These are phyloP conservation scores for Polysphondylium violaceum DNA, from an alignment of 78 protist species.

Conservation along the genomic window DNA sequence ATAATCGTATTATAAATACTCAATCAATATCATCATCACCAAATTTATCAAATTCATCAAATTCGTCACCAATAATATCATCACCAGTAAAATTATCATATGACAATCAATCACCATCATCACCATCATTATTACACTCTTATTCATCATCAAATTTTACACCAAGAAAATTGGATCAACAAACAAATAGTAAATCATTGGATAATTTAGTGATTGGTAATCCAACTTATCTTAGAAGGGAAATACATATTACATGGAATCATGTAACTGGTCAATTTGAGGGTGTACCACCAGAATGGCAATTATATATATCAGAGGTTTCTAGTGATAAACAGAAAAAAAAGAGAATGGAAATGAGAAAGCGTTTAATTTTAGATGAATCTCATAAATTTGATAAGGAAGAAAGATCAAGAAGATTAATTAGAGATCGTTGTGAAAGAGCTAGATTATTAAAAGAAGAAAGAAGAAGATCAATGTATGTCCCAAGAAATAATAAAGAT, in stretches of 20 bases:
- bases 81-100: constrained; percentile 19
- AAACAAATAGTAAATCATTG: constrained; percentile 3
- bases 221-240: constrained; percentile 42
- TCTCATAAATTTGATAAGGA: constrained; percentile 17
- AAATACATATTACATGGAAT: constrained; percentile 72
- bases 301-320: constrained; percentile 3
- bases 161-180: background rate
- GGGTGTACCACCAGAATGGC: constrained; percentile 70
- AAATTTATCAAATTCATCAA: too few relatives aligned
- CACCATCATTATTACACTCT: background rate
- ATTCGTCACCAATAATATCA: constrained; percentile 2
- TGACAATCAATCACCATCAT: background rate
- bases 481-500: background rate
- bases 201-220: constrained; percentile 7
- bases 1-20: too few relatives aligned
- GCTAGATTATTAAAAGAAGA: constrained; percentile 29
- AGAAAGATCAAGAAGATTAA: constrained; percentile 29
- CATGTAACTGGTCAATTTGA: constrained; percentile 75
- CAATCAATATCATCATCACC: background rate
- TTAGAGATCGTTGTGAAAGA: constrained; percentile 47
- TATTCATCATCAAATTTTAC: background rate
- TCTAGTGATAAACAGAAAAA: constrained; percentile 56
- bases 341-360: constrained; percentile 14
- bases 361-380: constrained; percentile 24
- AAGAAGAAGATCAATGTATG: constrained; percentile 30